Conservation (phyloP, 2,329 filamentous ascomycete species). For the Emergomyces orientalis region DNA sequence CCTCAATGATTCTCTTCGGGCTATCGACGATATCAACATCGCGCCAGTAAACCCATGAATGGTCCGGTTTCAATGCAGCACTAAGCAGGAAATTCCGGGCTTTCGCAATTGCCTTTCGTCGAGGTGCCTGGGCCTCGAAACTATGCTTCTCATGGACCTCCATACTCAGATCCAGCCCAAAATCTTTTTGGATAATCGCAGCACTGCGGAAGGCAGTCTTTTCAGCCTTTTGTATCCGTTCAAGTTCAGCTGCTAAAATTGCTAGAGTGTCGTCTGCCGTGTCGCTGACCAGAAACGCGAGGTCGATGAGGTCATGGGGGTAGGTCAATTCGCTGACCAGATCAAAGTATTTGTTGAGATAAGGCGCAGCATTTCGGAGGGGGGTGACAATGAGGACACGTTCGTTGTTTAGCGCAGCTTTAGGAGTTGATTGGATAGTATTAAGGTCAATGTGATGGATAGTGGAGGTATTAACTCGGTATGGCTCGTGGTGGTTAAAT, state of each 20-base stretch:
- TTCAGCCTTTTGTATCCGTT: conserved; percentile 66
- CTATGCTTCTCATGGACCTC: conserved; percentile 72
- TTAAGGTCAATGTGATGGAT: conserved; percentile 82
- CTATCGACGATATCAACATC: conserved; percentile 95
- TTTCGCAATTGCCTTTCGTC: conserved; percentile 79
- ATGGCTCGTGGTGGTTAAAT: conserved; percentile 87
- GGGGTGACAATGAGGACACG: conserved; percentile 86
- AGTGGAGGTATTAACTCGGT: conserved; percentile 70
- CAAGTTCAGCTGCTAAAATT: conserved; percentile 73
- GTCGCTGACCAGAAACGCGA: conserved; percentile 90
- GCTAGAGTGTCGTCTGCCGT: conserved; percentile 84
- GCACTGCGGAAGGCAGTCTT: conserved; percentile 78
- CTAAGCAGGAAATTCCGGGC: conserved; percentile 87
- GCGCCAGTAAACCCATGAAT: conserved; percentile 98
- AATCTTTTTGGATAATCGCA: conserved; percentile 83
- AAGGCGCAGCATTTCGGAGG: conserved; percentile 74
- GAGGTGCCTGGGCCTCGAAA: conserved; percentile 78
- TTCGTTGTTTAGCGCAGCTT: conserved; percentile 73
- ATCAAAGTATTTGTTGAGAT: conserved; percentile 86
- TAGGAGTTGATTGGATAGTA: conserved; percentile 65
- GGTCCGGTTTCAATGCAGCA: conserved; percentile 77
- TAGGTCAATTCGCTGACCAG: conserved; percentile 83
- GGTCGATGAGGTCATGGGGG: conserved; percentile 87
- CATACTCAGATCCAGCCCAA: conserved; percentile 64
- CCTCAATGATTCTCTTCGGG: conserved; percentile 77